Evolutionary conservation across 2,329 filamentous ascomycete species (phyloP).

Genomic region (Apiospora arundinis): DNA sequence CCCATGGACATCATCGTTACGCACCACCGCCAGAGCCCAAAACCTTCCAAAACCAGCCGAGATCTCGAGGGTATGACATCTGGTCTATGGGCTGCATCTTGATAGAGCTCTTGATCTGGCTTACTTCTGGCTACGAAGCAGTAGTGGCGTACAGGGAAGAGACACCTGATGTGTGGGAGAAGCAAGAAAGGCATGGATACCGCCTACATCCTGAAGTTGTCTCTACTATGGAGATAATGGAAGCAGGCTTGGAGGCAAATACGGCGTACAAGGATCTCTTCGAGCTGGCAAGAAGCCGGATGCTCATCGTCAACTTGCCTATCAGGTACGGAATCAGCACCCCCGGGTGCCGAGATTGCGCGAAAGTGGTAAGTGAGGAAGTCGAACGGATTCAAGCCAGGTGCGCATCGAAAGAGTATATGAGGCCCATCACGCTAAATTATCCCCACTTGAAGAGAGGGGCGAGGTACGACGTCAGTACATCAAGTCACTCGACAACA

Average conservation of each 20-base stretch:
- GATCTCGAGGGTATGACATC: conserved; percentile 28
- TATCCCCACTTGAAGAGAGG: neutral
- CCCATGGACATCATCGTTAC: conserved; percentile 23
- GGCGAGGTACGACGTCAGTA: too few relatives aligned
- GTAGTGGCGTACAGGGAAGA: neutral
- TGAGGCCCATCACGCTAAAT: neutral
- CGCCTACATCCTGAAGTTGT: neutral
- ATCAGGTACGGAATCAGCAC: neutral
- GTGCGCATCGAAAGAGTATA: neutral
- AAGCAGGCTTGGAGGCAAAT: conserved; percentile 12
- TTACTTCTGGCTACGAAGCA: conserved; percentile 17
- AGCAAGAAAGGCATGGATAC: neutral
- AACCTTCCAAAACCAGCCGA: neutral
- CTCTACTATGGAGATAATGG: neutral
- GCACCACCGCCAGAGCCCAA: conserved; percentile 25
- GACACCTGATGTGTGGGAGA: neutral
- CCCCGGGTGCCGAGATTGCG: neutral
- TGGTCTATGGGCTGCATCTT: conserved; percentile 30
- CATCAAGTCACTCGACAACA: too few relatives aligned
- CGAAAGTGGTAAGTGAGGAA: neutral
- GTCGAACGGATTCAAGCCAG: neutral
- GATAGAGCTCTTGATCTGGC: conserved; percentile 27
- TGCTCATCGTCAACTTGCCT: neutral
- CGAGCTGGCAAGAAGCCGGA: neutral
- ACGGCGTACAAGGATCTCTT: neutral